phyloP scores from a whole-genome alignment of 306 rosid genomes.

The Acacia crassicarpa region DNA sequence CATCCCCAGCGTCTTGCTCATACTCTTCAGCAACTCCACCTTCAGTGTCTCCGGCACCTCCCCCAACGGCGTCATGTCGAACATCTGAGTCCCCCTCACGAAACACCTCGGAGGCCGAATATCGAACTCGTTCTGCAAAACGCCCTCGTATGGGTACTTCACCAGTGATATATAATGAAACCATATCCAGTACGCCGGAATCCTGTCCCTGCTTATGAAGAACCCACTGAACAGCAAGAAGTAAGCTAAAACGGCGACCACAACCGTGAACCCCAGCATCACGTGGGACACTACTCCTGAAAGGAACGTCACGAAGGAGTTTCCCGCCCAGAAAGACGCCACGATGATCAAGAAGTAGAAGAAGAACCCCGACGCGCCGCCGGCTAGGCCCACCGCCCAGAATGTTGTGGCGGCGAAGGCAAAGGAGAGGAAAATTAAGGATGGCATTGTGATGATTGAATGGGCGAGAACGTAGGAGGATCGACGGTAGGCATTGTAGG shows the following conservation, averaged over 20 bases:
- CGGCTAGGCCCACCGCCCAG: conserved; percentile 80
- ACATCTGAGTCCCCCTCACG: conserved; percentile 75
- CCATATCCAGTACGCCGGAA: conserved; percentile 87
- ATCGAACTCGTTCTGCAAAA: conserved; percentile 73
- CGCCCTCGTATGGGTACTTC: conserved; percentile 89
- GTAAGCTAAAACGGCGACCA: conserved; percentile 82
- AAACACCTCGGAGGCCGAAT: conserved; percentile 49
- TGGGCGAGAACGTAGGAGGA: conserved; percentile 84
- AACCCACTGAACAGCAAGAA: conserved; percentile 87
- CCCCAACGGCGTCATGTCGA: conserved; percentile 70
- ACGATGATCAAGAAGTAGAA: conserved; percentile 57
- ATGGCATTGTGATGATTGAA: conserved; percentile 65
- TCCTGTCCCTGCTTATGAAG: conserved; percentile 72
- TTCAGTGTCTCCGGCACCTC: conserved; percentile 48
- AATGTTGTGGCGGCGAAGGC: conserved; percentile 70
- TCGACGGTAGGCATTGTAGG: conserved; percentile 88
- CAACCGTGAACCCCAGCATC: conserved; percentile 85
- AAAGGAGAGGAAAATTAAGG: conserved; percentile 62
- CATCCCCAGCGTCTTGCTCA: conserved; percentile 65
- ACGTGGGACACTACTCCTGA: conserved; percentile 83
- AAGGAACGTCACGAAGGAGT: conserved; percentile 83
- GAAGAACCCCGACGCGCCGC: conserved; percentile 56
- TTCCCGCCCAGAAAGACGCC: conserved; percentile 82
- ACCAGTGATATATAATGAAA: conserved; percentile 82
- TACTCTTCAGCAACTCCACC: conserved; percentile 54